Base-by-base conservation (phyloP, 371 early-diverging fungal genomes). In the Mucor irregularis region DNA sequence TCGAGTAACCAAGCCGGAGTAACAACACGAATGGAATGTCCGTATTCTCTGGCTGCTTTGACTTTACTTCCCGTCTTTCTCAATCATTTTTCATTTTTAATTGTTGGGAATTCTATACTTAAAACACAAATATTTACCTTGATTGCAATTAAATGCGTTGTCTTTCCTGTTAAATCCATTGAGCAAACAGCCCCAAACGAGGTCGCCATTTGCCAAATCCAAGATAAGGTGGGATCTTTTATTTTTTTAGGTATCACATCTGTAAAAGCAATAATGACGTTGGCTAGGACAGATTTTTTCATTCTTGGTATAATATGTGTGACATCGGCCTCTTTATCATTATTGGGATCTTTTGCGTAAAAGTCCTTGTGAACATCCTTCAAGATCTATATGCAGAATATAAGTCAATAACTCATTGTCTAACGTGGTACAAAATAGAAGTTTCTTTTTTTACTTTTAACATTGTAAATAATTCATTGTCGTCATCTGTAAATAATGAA, bases 131-230 rank as follows among this genome's bases (percentile, higher is more conserved):
- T n/a, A n/a, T n/a, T 79, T 76, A 80, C 87, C 70, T 86, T 84
- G n/a, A 80, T 79, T 13, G 92, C 90, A 26, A 94, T 79, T 4
- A 94, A 68, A 58, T 94, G 94, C 0, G 94, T 92, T 19, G 87
- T 81, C 16, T 76, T 66, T 0, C 69, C 64, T n/a, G 69, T 71
- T 33, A 90, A 53, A 3, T 87, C 81, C 0, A 56, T 61, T 0
- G 72, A 74, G 52, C 91, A 91, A 24, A 58, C 54, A 0, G 90
- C 93, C 3, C 92, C 92, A 76, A 88, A 91, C 7, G 76, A 71
- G 34, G 62, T 61, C 4, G 91, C 91, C 61, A 82, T 72, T 48
- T 81, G 73, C 92, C 92, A 91, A 29, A 88, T 80, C 49, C 92
- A 90, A 11, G 83, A 78, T 39, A 64, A 51, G 2, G 69, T 58